Conservation (phyloP, 352 stramenopile genomes). For the Pythium brassicae region DNA sequence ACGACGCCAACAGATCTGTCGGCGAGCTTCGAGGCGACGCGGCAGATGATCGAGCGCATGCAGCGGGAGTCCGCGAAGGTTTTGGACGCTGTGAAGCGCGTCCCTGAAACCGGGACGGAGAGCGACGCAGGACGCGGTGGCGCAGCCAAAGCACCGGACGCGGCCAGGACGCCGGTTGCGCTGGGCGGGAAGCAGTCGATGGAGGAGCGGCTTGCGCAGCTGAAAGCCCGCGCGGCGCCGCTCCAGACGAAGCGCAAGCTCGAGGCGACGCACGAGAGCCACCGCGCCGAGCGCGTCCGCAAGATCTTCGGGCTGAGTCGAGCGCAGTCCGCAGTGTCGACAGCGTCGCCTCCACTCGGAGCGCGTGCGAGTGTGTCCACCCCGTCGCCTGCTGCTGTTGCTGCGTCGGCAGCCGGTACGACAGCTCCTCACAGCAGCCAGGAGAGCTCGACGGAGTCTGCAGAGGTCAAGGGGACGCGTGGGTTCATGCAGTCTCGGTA, state of each 20-base stretch:
- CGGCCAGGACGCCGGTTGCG: not conserved
- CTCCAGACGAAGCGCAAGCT: conserved; percentile 12
- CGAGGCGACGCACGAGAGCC: conserved; percentile 1
- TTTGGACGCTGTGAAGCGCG: conserved; percentile 39
- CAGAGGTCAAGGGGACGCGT: conserved; percentile 24
- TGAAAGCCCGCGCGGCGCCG: conserved; percentile 5
- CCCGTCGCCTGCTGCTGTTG: not conserved
- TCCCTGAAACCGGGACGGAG: conserved; percentile 33
- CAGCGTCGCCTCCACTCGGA: not conserved
- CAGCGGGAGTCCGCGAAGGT: conserved; percentile 37
- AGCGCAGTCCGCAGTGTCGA: not conserved
- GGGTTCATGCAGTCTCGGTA: conserved; percentile 47
- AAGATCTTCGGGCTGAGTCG: not conserved
- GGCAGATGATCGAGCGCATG: conserved; percentile 18
- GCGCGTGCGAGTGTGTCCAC: no score
- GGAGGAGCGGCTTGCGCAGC: conserved; percentile 5
- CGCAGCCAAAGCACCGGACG: not conserved
- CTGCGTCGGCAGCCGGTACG: not conserved
- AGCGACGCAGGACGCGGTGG: conserved; percentile 31
- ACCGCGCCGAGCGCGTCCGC: not conserved
- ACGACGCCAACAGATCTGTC: not conserved
- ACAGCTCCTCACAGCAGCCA: not conserved
- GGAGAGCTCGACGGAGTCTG: conserved; percentile 7
- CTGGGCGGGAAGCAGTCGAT: not conserved
- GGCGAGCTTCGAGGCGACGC: not conserved